phyloP scores from a whole-genome alignment of 169 alveolate genomes.

The Eimeria acervulina region DNA sequence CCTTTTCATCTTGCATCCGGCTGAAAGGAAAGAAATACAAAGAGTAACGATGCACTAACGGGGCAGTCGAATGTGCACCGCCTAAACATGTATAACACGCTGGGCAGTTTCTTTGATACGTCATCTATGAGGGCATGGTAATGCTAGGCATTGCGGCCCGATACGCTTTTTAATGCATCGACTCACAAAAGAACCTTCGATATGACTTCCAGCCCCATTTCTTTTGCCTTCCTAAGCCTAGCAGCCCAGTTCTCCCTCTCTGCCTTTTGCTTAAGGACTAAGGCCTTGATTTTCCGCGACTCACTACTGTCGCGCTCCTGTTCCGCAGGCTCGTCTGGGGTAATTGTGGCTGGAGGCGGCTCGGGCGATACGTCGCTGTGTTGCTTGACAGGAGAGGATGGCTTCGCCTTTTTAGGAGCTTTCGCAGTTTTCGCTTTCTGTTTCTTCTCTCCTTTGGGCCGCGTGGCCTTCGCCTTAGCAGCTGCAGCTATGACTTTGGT shows the following conservation, averaged over 20 bases:
- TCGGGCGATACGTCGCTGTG: neutral
- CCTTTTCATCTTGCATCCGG: conserved; percentile 79
- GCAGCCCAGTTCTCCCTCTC: conserved; percentile 77
- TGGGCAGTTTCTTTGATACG: neutral
- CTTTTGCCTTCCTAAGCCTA: conserved; percentile 74
- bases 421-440: neutral
- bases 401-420: conserved; percentile 17
- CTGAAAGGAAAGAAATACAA: neutral
- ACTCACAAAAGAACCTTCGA: conserved; percentile 77
- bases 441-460: conserved; percentile 26
- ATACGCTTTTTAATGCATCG: neutral
- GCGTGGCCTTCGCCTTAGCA: conserved; percentile 1
- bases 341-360: neutral
- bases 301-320: conserved; percentile 50
- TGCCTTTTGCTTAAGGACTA: conserved; percentile 70
- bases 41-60: neutral
- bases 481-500: neutral
- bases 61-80: neutral
- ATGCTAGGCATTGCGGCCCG: neutral
- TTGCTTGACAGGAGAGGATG: conserved; percentile 44
- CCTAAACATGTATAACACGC: neutral
- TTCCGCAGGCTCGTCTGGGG: conserved; percentile 43
- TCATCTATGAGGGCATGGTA: neutral
- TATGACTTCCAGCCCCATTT: conserved; percentile 80
- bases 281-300: conserved; percentile 52